phyloP scores from a whole-genome alignment of 2,329 filamentous ascomycete species.

The Pezicula carpinea region DNA sequence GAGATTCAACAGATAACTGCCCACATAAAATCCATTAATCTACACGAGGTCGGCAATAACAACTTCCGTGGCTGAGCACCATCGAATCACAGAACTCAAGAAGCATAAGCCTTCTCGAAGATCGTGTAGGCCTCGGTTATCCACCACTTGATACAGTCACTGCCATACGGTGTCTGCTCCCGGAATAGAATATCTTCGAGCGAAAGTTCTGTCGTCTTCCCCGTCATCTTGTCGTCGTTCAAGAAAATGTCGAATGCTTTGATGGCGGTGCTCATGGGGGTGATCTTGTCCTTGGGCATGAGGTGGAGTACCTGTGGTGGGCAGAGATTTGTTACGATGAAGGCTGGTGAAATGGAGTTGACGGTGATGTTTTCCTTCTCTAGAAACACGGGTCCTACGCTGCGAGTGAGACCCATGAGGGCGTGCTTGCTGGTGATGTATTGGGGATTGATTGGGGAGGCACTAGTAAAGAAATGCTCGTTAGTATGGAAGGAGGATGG shows the following conservation, averaged over 20 bases:
- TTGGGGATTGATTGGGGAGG: constrained; percentile 3
- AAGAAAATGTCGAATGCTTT: constrained; percentile 31
- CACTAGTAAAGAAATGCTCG: no score
- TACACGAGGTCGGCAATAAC: no score
- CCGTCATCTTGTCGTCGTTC: constrained; percentile 30
- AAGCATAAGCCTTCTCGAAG: background rate
- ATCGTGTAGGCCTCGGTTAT: constrained; percentile 20
- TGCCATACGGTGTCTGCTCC: constrained; percentile 31
- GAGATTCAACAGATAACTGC: no score
- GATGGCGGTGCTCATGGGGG: constrained; percentile 30
- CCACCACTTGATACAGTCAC: constrained; percentile 8
- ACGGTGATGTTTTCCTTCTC: constrained; percentile 29
- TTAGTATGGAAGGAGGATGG: no score
- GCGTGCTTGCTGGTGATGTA: constrained; percentile 21
- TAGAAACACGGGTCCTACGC: constrained; percentile 22
- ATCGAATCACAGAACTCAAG: no score
- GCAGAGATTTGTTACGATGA: constrained; percentile 30
- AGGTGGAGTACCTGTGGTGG: constrained; percentile 20
- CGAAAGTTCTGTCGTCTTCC: constrained; percentile 35
- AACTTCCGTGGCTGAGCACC: no score
- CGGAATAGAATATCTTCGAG: constrained; percentile 36
- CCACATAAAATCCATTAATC: no score
- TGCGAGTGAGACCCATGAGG: constrained; percentile 28
- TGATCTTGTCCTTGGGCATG: constrained; percentile 30
- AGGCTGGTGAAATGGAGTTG: constrained; percentile 31